Evolutionary conservation across 768 basidiomycete genomes (phyloP), one percentile per base, ranked within the genome.

Genomic region (Calocera cornea): DNA sequence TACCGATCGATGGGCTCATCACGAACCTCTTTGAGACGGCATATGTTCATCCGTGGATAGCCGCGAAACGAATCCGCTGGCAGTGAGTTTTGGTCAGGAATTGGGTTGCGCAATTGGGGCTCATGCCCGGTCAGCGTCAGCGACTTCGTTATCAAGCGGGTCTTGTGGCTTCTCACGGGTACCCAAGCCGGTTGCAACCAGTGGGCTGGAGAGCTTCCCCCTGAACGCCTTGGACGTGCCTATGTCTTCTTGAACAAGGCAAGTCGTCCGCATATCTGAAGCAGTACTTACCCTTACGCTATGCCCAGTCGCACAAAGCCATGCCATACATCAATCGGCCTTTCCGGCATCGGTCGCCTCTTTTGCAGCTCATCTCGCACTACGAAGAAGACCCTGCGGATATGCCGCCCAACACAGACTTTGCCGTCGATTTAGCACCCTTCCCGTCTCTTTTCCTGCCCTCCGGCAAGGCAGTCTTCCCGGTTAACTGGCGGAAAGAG

Each of bases 221-320:
- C 79, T 0, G 81, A 82, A 29, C 76, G 83, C 34, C 77, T 84
- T 31, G 85, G 85, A 1, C 75, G 85, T 54, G 84, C 85, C 19
- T 87, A 86, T 73, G 84, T 85, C 31, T 87, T 87, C 73, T 74
- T 86, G 66, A 86, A 85, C 76, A 85, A 85, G 74, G 81, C 81
- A 63, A 60, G 68, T 66, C 38, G 22, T 12, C 40, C 54, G 33
- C 16, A 33, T 2, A 14, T 16, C 47, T 1, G 22, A 2, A 64
- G 5, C 49, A 22, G 22, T 64, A 27, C 31, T 66, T 34, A 65
- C 49, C 29, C 29, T 49, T 16, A 34, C 47, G 24, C 19, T 36
- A 19, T 29, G 33, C 65, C 33, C 69, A 84, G 79, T 83, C 82
- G 1, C 80, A 81, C 70, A 82, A 81, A 71, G 85, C 83, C 3